phyloP scores from a whole-genome alignment of 106 monocot genomes.

The Phalaenopsis equestris region DNA sequence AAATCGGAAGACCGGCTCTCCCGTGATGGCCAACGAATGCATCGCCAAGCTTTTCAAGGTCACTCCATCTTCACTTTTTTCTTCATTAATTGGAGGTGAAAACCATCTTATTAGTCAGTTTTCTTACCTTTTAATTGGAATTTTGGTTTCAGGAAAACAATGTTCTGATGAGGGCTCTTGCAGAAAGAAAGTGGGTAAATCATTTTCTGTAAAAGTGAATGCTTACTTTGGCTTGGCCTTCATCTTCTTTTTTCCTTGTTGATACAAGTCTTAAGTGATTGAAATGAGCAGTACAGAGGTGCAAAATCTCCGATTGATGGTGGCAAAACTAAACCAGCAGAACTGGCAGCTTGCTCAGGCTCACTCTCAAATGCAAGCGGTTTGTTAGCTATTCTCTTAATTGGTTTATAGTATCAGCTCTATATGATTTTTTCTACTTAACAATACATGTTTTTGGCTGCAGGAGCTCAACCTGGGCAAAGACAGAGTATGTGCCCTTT shows the following conservation, averaged over 20 bases:
- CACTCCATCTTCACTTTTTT: not conserved
- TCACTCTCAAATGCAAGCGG: constrained; percentile 54
- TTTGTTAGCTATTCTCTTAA: constrained; percentile 14
- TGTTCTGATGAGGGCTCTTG: constrained; percentile 33
- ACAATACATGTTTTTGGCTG: not conserved
- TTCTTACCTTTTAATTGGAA: constrained; percentile 1
- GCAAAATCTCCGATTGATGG: constrained; percentile 32
- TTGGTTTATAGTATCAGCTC: constrained; percentile 1
- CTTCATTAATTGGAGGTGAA: not conserved
- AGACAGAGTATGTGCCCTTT: constrained; percentile 35
- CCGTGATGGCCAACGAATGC: constrained; percentile 19
- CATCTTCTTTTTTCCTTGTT: constrained; percentile 8
- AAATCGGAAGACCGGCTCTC: not conserved
- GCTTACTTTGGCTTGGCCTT: not conserved
- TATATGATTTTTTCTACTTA: not conserved
- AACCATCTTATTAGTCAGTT: not conserved
- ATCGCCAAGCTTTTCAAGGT: constrained; percentile 27
- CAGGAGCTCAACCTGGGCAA: constrained; percentile 50
- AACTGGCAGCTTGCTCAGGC: constrained; percentile 62
- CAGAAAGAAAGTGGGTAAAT: constrained; percentile 44
- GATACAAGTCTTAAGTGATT: constrained; percentile 32
- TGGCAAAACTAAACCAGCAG: constrained; percentile 42
- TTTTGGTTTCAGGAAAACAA: constrained; percentile 39
- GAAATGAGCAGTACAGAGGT: constrained; percentile 36
- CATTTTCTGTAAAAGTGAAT: constrained; percentile 2